Evolutionary conservation across 2,329 filamentous ascomycete species (phyloP).

Genomic region (Helminthosporium solani): DNA sequence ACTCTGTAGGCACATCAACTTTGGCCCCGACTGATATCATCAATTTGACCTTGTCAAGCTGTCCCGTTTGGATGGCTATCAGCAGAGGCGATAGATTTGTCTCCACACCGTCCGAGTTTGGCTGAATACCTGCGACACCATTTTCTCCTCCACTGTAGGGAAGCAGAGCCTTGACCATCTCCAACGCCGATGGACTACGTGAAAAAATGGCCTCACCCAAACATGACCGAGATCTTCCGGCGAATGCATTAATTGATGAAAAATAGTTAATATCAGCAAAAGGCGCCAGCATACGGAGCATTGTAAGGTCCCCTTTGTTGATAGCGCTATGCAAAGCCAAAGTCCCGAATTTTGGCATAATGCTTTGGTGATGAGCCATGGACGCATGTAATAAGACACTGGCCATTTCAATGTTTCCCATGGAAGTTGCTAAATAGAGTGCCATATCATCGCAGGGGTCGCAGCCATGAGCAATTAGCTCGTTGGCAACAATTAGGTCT

Average conservation of each 20-base stretch:
- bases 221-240: not conserved
- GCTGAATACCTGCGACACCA: no score
- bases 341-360: not conserved
- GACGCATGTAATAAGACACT: not conserved
- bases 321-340: not conserved
- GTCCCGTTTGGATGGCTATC: not conserved
- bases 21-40: not conserved
- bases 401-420: not conserved
- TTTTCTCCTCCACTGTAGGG: not conserved
- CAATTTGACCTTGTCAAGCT: not conserved
- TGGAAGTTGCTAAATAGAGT: not conserved
- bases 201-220: not conserved
- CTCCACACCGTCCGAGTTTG: no score
- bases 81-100: not conserved
- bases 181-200: not conserved
- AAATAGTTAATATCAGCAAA: not conserved
- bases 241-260: not conserved
- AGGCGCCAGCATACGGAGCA: not conserved
- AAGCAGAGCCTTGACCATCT: not conserved
- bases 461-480: not conserved
- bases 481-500: not conserved
- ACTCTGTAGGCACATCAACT: not conserved
- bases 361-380: not conserved
- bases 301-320: not conserved
- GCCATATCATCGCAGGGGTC: not conserved